Evolutionary conservation across 2,329 filamentous ascomycete genomes (phyloP), one percentile per base, ranked within the genome.

Genomic region (Alternaria viburni): DNA sequence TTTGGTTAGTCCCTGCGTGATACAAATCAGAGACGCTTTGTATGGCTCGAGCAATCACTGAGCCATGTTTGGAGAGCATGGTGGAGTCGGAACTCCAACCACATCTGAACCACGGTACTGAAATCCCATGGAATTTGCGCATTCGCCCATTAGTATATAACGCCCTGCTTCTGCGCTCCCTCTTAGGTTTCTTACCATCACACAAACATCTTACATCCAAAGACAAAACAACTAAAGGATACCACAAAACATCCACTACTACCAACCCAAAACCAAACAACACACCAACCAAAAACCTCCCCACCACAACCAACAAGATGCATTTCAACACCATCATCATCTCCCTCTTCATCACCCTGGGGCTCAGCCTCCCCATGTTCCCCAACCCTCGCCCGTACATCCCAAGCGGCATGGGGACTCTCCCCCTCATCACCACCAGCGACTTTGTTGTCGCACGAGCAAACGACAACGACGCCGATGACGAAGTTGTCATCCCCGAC

Each of bases 181-280:
- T 41, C 3, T 52, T 8, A 15, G 2, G 9, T 12, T 52, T 12
- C 19, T 36, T 15, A 25, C 15, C 13, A 25, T 17, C 49, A 13
- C 13, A 3, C 3, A 36, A 8, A 12, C 5, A 11, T 41, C 19
- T 5, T 41, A 12, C 12, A 36, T 17, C 19, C 6, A 9, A 23
- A 41, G 19, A 6, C 19, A 52, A 19, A 41, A 17, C 30, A 36
- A 1, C 6, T 12, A 7, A 23, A 51, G 3, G 9, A 36, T 12
- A 36, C 3, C 1, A n/a, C 12, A 11, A 8, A 7, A 9, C 13
- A 2, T 25, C 28, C 19, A 36, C 9, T 8, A 41, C 49, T 26
- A 51, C 28, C 19, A 32, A 8, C 13, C 17, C 47, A 50, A 19
- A 19, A 51, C 11, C 47, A 51, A 51, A n/a, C 26, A 51, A 51